Base-by-base conservation (phyloP, 345 rosid species). In the Sisymbrium altissimum region DNA sequence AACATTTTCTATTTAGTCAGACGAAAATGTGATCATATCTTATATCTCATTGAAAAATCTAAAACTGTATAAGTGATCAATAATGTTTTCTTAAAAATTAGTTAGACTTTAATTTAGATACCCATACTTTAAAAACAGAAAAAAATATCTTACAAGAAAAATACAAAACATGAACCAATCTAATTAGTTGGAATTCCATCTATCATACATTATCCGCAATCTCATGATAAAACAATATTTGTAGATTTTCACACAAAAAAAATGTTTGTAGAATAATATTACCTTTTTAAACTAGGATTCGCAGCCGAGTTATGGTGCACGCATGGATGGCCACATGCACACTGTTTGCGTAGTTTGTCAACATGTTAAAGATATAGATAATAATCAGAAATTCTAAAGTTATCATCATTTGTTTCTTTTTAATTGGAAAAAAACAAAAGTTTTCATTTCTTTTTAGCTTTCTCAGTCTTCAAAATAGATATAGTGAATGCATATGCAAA, bases 321-420 rank as follows among this genome's bases (percentile, higher is more conserved):
- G 64, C 12, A 29, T 59, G 66, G 33, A 38, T 66, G 17, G 52
- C 72, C 64, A 68, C 21, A 57, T 41, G 48, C 17, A 60, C 74
- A 75, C 69, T 56, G 33, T 60, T 60, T 75, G 62, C 45, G 19
- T 41, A 66, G 23, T 59, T 49, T 75, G 64, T 60, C 79, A 75
- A 60, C 69, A 32, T 73, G 9, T 10, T 43, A 67, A 27, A 50
- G 39, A 59, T 6, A 8, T 66, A 44, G 18, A 64, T 29, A 32
- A 17, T 33, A 29, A 55, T n/a, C 60, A 5, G n/a, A 36, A 38
- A 9, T 44, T 25, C 9, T 46, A 29, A 38, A 29, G 7, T 17
- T 56, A 27, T 38, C 27, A 38, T 73, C n/a, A 56, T 36, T 36
- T 25, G 4, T 65, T 63, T 15, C 4, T 15, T 50, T 32, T 23